Conservation (phyloP, 1,284 basidiomycete species). For the Puccinia horiana region DNA sequence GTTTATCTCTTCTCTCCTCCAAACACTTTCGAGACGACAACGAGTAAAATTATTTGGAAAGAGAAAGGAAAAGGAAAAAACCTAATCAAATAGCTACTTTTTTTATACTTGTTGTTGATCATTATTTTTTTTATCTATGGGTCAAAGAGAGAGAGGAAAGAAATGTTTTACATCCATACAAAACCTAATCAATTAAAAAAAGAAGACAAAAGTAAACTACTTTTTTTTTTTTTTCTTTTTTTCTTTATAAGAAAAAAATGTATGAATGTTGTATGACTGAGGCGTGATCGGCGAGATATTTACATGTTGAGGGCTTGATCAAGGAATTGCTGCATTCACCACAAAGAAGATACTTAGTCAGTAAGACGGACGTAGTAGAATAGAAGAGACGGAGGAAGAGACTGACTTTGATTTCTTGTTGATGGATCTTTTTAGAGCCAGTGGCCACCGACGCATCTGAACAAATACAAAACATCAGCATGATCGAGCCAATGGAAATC, state of each 20-base stretch:
- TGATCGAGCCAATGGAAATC: not conserved
- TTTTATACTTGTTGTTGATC: not conserved
- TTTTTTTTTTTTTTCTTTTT: not conserved
- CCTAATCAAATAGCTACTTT: not conserved
- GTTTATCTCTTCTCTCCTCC: not conserved
- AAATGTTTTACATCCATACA: conserved; percentile 36
- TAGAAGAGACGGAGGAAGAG: not conserved
- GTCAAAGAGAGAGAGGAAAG: not conserved
- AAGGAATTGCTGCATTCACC: conserved; percentile 45
- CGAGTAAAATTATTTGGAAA: not conserved
- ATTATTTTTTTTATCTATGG: too few relatives aligned
- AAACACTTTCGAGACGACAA: not conserved
- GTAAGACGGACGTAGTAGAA: not conserved
- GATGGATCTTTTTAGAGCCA: conserved; percentile 46
- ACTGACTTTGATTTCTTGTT: conserved; percentile 46
- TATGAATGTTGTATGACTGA: not conserved
- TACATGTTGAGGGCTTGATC: conserved; percentile 46
- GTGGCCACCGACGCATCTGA: conserved; percentile 48
- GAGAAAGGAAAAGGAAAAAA: not conserved
- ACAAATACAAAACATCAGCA: not conserved
- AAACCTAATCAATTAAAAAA: conserved; percentile 17
- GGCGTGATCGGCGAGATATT: not conserved
- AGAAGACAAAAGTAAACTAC: not conserved
- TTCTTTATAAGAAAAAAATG: not conserved
- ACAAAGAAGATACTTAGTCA: not conserved